These are phyloP conservation scores for Tillandsia fasciculata DNA, from an alignment of 176 grass and related monocot genomes.

Conservation along the genomic window DNA sequence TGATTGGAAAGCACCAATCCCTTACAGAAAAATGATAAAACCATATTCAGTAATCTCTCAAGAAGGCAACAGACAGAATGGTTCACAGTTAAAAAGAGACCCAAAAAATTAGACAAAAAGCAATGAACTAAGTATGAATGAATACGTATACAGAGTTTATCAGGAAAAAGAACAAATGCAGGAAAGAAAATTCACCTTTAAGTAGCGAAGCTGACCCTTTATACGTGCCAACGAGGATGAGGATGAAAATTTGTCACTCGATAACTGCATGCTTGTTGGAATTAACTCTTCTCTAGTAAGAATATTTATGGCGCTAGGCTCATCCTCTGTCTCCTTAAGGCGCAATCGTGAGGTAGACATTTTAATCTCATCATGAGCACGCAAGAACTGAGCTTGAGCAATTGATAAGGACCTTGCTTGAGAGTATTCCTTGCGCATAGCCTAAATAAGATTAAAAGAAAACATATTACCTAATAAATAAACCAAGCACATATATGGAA, in stretches of 20 bases:
- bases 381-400: conserved; percentile 66
- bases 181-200: conserved; percentile 45
- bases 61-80: conserved; percentile 3
- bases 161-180: not conserved
- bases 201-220: conserved; percentile 82
- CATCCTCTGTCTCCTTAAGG: conserved; percentile 69
- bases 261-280: conserved; percentile 66
- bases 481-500: not conserved
- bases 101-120: not conserved
- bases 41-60: conserved; percentile 12
- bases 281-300: conserved; percentile 68
- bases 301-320: conserved; percentile 55
- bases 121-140: not conserved
- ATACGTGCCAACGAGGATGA: conserved; percentile 62
- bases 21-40: conserved; percentile 33
- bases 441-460: conserved; percentile 39
- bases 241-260: conserved; percentile 68
- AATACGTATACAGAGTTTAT: not conserved
- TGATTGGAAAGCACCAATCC: conserved; percentile 48
- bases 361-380: conserved; percentile 86
- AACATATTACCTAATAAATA: conserved; percentile 5
- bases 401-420: conserved; percentile 77
- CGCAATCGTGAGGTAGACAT: conserved; percentile 75
- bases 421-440: conserved; percentile 88
- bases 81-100: not conserved